Percentiles rank a stretch among this genome's conserved stretches.
phyloP scores from a whole-genome alignment of 1,284 basidiomycete genomes.

The Microbotryum intermedium region DNA sequence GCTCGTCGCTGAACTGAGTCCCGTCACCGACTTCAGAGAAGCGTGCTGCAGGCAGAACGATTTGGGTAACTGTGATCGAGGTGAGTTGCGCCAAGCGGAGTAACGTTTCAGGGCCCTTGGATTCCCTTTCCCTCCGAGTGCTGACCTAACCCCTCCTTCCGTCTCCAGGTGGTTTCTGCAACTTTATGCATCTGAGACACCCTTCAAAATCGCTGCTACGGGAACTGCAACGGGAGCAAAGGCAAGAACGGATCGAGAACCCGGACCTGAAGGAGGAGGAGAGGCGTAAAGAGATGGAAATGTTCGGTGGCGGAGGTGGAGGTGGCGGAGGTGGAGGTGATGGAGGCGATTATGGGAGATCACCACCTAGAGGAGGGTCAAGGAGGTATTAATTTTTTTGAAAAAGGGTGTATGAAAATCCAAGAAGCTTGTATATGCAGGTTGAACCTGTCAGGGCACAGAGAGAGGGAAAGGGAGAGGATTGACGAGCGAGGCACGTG shows the following conservation, averaged over 20 bases:
- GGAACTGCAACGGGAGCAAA: conserved; percentile 69
- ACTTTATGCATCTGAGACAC: conserved; percentile 90
- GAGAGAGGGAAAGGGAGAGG: too few relatives aligned
- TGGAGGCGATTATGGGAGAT: background rate
- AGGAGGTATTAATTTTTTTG: too few relatives aligned
- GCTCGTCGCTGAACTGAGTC: conserved; percentile 94
- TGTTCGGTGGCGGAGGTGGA: conserved; percentile 19
- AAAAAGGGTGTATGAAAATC: too few relatives aligned
- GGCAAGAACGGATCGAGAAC: conserved; percentile 58
- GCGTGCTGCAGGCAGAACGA: conserved; percentile 98
- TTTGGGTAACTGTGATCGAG: conserved; percentile 62
- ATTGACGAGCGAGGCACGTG: too few relatives aligned
- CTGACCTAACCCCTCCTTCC: conserved; percentile 65
- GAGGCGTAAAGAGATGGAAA: conserved; percentile 30
- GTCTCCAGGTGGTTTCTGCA: conserved; percentile 66
- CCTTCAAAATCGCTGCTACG: conserved; percentile 72
- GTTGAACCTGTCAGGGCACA: too few relatives aligned
- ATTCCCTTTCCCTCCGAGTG: conserved; percentile 16
- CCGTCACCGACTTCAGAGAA: conserved; percentile 97
- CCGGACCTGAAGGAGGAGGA: conserved; percentile 32
- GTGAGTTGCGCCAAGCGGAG: conserved; percentile 4
- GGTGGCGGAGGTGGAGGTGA: conserved; percentile 7
- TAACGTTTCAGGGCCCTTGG: too few relatives aligned
- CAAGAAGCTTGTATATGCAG: too few relatives aligned
- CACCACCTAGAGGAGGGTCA: too few relatives aligned